These are phyloP conservation scores for Phellopilus nigrolimitatus DNA, from an alignment of 1,284 basidiomycete species.

Conservation along the genomic window DNA sequence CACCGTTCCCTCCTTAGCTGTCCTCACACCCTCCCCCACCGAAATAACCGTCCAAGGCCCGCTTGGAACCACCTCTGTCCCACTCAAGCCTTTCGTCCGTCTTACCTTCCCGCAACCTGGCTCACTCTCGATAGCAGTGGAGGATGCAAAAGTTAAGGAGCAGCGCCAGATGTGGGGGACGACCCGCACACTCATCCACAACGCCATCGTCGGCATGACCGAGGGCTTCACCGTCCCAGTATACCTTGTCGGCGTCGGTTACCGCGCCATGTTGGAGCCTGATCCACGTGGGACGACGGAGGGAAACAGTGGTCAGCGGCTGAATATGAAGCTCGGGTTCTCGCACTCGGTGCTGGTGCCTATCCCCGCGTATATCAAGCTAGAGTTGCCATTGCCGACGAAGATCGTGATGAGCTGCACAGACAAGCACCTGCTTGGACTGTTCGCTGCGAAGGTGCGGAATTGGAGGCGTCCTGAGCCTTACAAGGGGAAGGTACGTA, in stretches of 20 bases:
- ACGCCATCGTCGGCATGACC: slow-evolving; percentile 88
- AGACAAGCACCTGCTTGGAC: slow-evolving; percentile 75
- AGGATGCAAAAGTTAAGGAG: slow-evolving; percentile 65
- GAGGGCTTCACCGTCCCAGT: slow-evolving; percentile 82
- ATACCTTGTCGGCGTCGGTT: slow-evolving; percentile 93
- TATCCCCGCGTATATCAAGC: slow-evolving; percentile 76
- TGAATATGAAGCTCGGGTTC: slow-evolving; percentile 90
- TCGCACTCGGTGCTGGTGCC: slow-evolving; percentile 84
- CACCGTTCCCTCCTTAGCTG: slow-evolving; percentile 61
- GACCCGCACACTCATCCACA: slow-evolving; percentile 83
- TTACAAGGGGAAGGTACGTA: slow-evolving; percentile 90
- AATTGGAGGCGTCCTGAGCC: slow-evolving; percentile 89
- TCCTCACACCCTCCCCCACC: slow-evolving; percentile 48
- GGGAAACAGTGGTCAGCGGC: slow-evolving; percentile 54
- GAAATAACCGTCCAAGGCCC: slow-evolving; percentile 69
- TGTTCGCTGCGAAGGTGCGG: slow-evolving; percentile 86
- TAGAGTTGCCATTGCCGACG: slow-evolving; percentile 64
- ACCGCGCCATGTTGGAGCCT: slow-evolving; percentile 82
- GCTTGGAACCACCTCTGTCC: slow-evolving; percentile 66
- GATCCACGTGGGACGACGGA: slow-evolving; percentile 66
- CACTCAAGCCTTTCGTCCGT: slow-evolving; percentile 65
- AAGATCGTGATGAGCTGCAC: slow-evolving; percentile 67
- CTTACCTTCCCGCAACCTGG: slow-evolving; percentile 50
- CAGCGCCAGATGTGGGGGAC: slow-evolving; percentile 93
- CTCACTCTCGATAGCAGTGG: slow-evolving; percentile 58